Evolutionary conservation across 768 basidiomycete species (phyloP), one percentile per base, ranked within the genome.

Genomic region (Udeniomyces megalosporus): DNA sequence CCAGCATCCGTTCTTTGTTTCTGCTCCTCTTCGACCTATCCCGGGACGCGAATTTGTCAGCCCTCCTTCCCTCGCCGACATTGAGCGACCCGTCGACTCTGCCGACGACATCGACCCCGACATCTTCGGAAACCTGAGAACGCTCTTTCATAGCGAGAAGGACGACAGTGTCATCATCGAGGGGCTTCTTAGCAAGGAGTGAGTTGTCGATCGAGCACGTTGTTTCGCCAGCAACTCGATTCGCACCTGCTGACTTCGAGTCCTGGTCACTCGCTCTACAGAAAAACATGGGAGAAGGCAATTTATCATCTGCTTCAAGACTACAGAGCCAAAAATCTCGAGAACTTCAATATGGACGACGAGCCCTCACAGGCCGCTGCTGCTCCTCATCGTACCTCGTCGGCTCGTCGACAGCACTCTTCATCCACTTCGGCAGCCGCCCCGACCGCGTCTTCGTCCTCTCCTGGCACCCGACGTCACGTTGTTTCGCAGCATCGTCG

Each of bases 251-350:
- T 22, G 28, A 11, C 31, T 12, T 32, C 31, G 28, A 26, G 8
- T 31, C 28, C 29, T 32, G 8, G 29, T 3, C 51, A 2, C 51
- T 32, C 31, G 15, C 20, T 31, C 28, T 31, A 12, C 56, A 81
- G 83, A 60, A 82, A 82, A 55, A 92, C 85, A 31, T 92, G 89
- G 86, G 89, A 97, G 72, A 96, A 99, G 74, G 88, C 88, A 0
- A 86, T 97, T 52, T 99, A 99, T 73, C 84, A 87, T 70, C 76
- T 96, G 4, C 78, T 99, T n/a, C 77, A 84, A 59, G 82, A 82
- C 66, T 96, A 95, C 74, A 82, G 91, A 48, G 80, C 80, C 54
- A 81, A 79, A 67, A 82, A 83, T 60, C 71, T 88, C 47, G 84
- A 86, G 69, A 79, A 83, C 66, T 86, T 81, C 71, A 82, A 77